Conservation (phyloP, 1,139 yeast genomes). For the Diutina ranongensis region DNA sequence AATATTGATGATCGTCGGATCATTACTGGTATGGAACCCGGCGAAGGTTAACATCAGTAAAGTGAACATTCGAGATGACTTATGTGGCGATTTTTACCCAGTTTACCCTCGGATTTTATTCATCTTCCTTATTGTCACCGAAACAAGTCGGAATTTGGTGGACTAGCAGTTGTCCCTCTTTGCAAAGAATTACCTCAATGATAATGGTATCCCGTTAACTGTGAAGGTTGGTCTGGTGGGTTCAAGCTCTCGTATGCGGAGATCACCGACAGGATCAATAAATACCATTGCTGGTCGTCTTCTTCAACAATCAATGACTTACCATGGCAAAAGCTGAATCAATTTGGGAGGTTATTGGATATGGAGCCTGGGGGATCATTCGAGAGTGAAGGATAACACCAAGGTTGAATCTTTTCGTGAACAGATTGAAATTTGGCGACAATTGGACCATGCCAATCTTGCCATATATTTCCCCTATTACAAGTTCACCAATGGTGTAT, state of each 20-base stretch:
- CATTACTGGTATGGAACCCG: no score
- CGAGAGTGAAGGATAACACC: constrained; percentile 42
- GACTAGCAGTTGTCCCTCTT: constrained; percentile 34
- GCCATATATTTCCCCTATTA: no score
- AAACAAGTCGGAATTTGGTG: constrained; percentile 42
- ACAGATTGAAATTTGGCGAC: constrained; percentile 69
- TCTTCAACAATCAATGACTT: constrained; percentile 30
- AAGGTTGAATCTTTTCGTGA: constrained; percentile 44
- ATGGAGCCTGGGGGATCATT: constrained; percentile 91
- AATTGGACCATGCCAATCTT: constrained; percentile 54
- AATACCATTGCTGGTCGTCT: constrained; percentile 34
- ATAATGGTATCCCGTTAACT: constrained; percentile 9
- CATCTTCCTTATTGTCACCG: constrained; percentile 63
- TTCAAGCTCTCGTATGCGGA: constrained; percentile 19
- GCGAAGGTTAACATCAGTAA: no score
- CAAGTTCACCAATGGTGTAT: no score
- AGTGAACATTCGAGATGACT: constrained; percentile 21
- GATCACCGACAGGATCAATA: constrained; percentile 19
- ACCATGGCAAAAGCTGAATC: constrained; percentile 18
- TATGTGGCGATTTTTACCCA: constrained; percentile 28
- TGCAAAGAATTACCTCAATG: constrained; percentile 24
- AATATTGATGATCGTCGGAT: no score
- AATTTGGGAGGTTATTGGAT: constrained; percentile 71
- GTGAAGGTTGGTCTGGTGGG: constrained; percentile 9
- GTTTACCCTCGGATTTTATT: constrained; percentile 49